Percentiles rank a stretch among this genome's conserved stretches.
These are phyloP conservation scores for Trypanosoma avium DNA, from an alignment of 208 protist genomes.

Conservation along the genomic window DNA sequence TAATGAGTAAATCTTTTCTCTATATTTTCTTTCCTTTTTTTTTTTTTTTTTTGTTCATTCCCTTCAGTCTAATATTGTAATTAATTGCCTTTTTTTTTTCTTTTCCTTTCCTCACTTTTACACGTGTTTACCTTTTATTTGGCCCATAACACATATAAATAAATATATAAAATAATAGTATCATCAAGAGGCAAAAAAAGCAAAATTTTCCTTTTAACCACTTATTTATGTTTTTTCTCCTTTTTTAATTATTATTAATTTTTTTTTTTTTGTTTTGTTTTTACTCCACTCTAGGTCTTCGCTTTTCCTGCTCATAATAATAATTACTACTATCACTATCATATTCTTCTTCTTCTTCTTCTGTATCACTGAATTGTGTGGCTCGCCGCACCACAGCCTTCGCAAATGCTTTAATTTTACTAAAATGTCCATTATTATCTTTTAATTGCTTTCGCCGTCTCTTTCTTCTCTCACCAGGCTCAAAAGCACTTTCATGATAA, in stretches of 20 bases:
- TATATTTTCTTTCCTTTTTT: not conserved
- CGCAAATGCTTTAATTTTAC: slow-evolving; percentile 35
- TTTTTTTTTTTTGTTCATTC: not conserved
- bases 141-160: too few relatives aligned
- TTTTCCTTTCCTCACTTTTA: too few relatives aligned
- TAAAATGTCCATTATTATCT: slow-evolving; percentile 1
- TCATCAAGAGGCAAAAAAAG: too few relatives aligned
- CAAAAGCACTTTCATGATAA: slow-evolving; percentile 21
- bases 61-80: too few relatives aligned
- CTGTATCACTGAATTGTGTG: slow-evolving; percentile 36
- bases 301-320: not conserved
- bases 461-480: not conserved
- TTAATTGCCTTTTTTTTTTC: too few relatives aligned
- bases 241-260: not conserved
- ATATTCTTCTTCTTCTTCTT: slow-evolving; percentile 22
- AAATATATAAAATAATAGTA: too few relatives aligned
- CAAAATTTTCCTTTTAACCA: too few relatives aligned
- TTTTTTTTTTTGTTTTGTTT: not conserved
- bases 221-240: slow-evolving; percentile 11
- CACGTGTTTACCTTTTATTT: too few relatives aligned
- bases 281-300: too few relatives aligned
- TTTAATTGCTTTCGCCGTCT: not conserved
- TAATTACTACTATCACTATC: not conserved
- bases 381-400: slow-evolving; percentile 44
- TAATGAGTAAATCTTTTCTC: not conserved